These are phyloP conservation scores for Stephanodiscus triporus DNA, from an alignment of 108 stramenopile genomes.

Conservation along the genomic window DNA sequence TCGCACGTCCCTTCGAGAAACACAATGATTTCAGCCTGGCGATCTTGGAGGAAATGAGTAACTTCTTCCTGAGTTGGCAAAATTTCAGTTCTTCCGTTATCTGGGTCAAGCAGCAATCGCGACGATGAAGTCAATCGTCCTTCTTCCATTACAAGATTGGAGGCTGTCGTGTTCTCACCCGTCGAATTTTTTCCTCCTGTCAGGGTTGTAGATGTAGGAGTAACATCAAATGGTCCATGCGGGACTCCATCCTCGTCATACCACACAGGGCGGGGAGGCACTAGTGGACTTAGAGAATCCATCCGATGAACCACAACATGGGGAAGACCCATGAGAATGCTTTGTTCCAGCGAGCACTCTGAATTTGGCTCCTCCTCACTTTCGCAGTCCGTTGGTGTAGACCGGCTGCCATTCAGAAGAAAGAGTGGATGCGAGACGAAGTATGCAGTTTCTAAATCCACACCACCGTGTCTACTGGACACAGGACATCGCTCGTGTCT, in stretches of 20 bases:
- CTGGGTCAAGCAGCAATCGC: background rate
- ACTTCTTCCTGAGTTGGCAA: constrained; percentile 57
- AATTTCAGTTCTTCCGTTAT: constrained; percentile 18
- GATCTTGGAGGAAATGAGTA: constrained; percentile 75
- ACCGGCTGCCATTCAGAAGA: constrained; percentile 31
- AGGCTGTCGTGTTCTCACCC: constrained; percentile 4
- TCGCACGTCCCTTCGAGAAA: constrained; percentile 96
- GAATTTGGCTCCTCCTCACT: constrained; percentile 13
- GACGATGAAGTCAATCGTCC: constrained; percentile 6
- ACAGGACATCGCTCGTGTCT: constrained; percentile 74
- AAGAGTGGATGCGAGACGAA: constrained; percentile 49
- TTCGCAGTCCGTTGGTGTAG: background rate
- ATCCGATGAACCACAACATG: constrained; percentile 93
- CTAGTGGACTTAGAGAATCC: constrained; percentile 83
- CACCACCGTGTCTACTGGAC: constrained; percentile 4
- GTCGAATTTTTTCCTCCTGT: constrained; percentile 7
- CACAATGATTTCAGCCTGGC: constrained; percentile 92
- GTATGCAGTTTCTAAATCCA: constrained; percentile 45
- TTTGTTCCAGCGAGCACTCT: constrained; percentile 56
- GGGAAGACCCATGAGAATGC: constrained; percentile 93
- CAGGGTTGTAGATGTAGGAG: background rate
- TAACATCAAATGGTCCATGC: constrained; percentile 28
- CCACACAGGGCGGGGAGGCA: constrained; percentile 67
- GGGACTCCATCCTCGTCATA: constrained; percentile 66
- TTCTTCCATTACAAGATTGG: constrained; percentile 30